These are phyloP conservation scores for Niveomyces coronatus DNA, from an alignment of 2,329 filamentous ascomycete genomes.

Conservation along the genomic window DNA sequence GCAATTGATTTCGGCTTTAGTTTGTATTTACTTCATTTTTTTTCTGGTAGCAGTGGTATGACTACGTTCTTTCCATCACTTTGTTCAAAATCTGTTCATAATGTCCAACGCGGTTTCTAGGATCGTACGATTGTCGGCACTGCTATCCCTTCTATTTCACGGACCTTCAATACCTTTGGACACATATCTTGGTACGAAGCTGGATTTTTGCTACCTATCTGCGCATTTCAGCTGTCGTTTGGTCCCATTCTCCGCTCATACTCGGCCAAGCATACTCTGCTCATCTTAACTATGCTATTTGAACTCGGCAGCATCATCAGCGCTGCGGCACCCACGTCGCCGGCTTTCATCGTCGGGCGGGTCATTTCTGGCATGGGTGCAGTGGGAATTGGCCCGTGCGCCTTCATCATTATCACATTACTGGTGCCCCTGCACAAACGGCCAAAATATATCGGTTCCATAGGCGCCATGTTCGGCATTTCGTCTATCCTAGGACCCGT, in stretches of 20 bases:
- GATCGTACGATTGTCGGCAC: constrained; percentile 10
- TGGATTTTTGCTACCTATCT: constrained; percentile 25
- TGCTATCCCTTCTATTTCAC: constrained; percentile 12
- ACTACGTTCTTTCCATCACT: neutral
- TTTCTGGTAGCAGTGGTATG: neutral
- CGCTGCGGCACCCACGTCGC: constrained; percentile 8
- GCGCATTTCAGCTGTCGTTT: constrained; percentile 9
- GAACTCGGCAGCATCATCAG: constrained; percentile 11
- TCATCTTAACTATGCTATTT: constrained; percentile 8
- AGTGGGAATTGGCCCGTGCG: constrained; percentile 32
- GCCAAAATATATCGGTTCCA: constrained; percentile 15
- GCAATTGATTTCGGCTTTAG: no score
- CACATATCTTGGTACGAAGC: constrained; percentile 38
- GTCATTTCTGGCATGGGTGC: constrained; percentile 32
- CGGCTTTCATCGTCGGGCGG: constrained; percentile 10
- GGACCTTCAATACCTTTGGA: constrained; percentile 21
- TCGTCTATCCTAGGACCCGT: constrained; percentile 16
- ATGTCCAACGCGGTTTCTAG: neutral
- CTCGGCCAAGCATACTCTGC: constrained; percentile 5
- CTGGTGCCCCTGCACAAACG: constrained; percentile 15
- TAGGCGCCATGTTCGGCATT: constrained; percentile 16
- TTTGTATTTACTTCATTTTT: neutral
- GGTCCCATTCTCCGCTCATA: constrained; percentile 11
- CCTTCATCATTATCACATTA: constrained; percentile 33
- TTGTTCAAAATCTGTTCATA: neutral